These are phyloP conservation scores for Mycena metata DNA, from an alignment of 768 basidiomycete genomes.

Conservation along the genomic window DNA sequence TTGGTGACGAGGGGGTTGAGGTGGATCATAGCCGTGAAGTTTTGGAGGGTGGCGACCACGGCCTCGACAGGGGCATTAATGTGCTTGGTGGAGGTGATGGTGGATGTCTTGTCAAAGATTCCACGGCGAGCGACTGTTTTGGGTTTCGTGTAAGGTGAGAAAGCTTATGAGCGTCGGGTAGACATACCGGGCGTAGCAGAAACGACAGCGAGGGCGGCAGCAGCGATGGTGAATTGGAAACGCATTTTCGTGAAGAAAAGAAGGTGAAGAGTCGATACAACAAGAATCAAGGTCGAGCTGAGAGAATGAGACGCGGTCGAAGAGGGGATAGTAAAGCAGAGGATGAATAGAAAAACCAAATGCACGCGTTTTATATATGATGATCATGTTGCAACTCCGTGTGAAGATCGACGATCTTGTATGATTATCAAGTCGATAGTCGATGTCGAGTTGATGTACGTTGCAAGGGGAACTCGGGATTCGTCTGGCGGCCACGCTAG, in stretches of 20 bases:
- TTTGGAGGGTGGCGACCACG: slow-evolving; percentile 35
- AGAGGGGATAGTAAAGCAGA: not conserved
- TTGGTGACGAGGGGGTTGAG: slow-evolving; percentile 38
- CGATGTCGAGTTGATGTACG: too few species aligned
- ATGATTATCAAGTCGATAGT: too few species aligned
- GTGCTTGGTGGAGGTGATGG: slow-evolving; percentile 35
- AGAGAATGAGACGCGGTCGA: slow-evolving; percentile 27
- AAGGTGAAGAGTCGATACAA: not conserved
- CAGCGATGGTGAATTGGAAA: slow-evolving; percentile 31
- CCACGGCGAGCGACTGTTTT: slow-evolving; percentile 10
- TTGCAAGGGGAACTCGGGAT: too few species aligned
- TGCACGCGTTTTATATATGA: not conserved
- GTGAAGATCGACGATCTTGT: too few species aligned
- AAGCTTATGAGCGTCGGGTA: too few species aligned
- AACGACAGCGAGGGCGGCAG: slow-evolving; percentile 25
- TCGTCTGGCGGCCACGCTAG: too few species aligned
- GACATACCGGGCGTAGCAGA: slow-evolving; percentile 26
- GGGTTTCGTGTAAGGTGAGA: not conserved
- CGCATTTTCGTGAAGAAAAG: slow-evolving; percentile 23
- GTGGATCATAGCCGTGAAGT: slow-evolving; percentile 35
- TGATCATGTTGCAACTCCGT: too few species aligned
- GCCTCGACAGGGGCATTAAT: slow-evolving; percentile 34
- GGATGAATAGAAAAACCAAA: not conserved
- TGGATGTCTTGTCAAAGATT: slow-evolving; percentile 36
- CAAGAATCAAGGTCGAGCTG: not conserved